Evolutionary conservation across 2,329 filamentous ascomycete genomes (phyloP), one percentile per base, ranked within the genome.

Genomic region (Xylariomycetidae sp.): DNA sequence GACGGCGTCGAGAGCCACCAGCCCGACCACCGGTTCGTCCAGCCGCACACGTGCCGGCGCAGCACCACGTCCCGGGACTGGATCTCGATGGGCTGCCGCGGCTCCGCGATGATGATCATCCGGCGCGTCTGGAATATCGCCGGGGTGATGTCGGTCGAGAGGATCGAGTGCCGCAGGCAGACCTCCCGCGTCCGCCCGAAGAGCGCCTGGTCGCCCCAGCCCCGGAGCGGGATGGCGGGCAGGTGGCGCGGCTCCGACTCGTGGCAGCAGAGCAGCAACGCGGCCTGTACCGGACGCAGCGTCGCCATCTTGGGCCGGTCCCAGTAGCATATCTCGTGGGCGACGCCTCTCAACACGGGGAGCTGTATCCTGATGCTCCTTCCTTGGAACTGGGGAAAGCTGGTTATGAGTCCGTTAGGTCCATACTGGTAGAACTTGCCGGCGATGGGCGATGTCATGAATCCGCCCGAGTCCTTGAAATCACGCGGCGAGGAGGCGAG

Each of bases 101-200:
- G 36, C 12, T 30, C n/a, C n/a, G n/a, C 31, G 18, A 37, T 34
- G 11, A n/a, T 30, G 11, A 37, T 17, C 36, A 34, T 34, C n/a
- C 15, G 4, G n/a, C 31, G 31, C 15, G 17, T 3, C 3, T 34
- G 30, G 27, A 34, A 34, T 12, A 37, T 12, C 3, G 11, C 5
- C 16, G 27, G 27, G 6, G 10, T 7, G 11, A 37, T 2, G 10
- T 26, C 13, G 4, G 7, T 25, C 6, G 27, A 7, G 3, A 16
- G 16, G 15, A 4, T 4, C 10, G 10, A 16, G n/a, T 27, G 30
- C 12, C 26, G 18, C 14, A 16, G 10, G 12, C 30, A 27, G 4
- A 37, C 22, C 16, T 33, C 31, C 13, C 31, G 13, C 9, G 31
- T 37, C 8, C 31, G 35, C 27, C 26, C 34, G 14, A 30, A 37